Evolutionary conservation across 192 early-diverging fungal genomes (phyloP).

Genomic region (Linderina pennispora): DNA sequence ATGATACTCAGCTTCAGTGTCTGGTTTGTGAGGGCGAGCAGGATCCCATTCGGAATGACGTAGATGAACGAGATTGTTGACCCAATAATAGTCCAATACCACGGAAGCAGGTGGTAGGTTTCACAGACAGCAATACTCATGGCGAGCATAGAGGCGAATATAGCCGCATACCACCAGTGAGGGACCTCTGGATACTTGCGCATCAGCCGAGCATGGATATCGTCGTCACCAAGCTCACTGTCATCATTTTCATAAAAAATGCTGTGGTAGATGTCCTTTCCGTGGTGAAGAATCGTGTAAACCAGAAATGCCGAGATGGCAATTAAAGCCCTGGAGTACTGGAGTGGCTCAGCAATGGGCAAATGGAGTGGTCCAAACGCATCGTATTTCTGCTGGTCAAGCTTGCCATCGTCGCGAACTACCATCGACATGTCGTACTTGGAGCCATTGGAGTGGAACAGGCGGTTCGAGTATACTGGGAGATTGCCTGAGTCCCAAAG

Average conservation of each 20-base stretch:
- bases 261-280: conserved; percentile 50
- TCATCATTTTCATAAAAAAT: conserved; percentile 45
- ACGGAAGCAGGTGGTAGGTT: conserved; percentile 46
- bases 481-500: conserved; percentile 38
- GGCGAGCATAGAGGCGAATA: conserved; percentile 35
- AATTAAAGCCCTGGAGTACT: conserved; percentile 51
- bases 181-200: conserved; percentile 51
- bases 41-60: conserved; percentile 63
- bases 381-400: conserved; percentile 41
- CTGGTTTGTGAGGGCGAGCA: conserved; percentile 55
- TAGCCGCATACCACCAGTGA: conserved; percentile 45
- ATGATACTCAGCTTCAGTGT: conserved; percentile 52
- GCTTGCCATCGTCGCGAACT: conserved; percentile 14
- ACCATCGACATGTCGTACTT: conserved; percentile 50
- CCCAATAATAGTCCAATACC: conserved; percentile 53
- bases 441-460: conserved; percentile 42
- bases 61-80: conserved; percentile 47
- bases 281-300: conserved; percentile 49
- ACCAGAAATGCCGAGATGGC: conserved; percentile 51
- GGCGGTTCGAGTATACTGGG: conserved; percentile 48
- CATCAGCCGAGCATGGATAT: conserved; percentile 67
- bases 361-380: conserved; percentile 50
- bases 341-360: conserved; percentile 48
- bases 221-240: conserved; percentile 41
- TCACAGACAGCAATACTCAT: conserved; percentile 32